These are phyloP conservation scores for Ogataea nitratoaversa DNA, from an alignment of 805 yeast genomes.

Conservation along the genomic window DNA sequence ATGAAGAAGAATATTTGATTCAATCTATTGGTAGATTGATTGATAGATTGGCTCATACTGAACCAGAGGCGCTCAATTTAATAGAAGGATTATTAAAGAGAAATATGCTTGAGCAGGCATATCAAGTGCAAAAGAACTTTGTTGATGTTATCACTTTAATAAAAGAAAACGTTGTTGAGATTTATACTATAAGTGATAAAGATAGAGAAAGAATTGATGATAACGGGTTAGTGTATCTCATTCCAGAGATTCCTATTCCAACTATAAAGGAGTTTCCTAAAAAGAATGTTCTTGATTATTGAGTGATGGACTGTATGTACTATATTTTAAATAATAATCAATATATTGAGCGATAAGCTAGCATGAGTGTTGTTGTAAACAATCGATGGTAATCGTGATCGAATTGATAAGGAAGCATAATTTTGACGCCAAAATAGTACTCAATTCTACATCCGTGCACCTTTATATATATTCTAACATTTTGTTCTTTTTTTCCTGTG, in stretches of 20 bases:
- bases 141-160: conserved; percentile 52
- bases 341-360: no score
- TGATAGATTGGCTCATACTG: conserved; percentile 73
- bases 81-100: conserved; percentile 76
- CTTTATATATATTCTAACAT: no score
- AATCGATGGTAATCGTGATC: no score
- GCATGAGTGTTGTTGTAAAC: no score
- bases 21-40: conserved; percentile 83
- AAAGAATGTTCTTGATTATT: conserved; percentile 56
- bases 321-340: no score
- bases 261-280: conserved; percentile 57
- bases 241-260: conserved; percentile 76
- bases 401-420: no score
- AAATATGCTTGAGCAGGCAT: conserved; percentile 71
- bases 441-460: no score
- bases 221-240: conserved; percentile 73
- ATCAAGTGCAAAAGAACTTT: conserved; percentile 69
- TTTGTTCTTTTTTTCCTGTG: no score
- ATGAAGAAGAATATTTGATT: conserved; percentile 93
- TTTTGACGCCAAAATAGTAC: no score
- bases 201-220: conserved; percentile 90
- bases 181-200: conserved; percentile 74
- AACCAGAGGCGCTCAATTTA: conserved; percentile 67
- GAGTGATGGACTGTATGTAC: background rate
- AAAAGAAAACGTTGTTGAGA: conserved; percentile 63